Base-by-base conservation (phyloP, 1,139 yeast genomes). In the Pneumocystis oryctolagi region DNA sequence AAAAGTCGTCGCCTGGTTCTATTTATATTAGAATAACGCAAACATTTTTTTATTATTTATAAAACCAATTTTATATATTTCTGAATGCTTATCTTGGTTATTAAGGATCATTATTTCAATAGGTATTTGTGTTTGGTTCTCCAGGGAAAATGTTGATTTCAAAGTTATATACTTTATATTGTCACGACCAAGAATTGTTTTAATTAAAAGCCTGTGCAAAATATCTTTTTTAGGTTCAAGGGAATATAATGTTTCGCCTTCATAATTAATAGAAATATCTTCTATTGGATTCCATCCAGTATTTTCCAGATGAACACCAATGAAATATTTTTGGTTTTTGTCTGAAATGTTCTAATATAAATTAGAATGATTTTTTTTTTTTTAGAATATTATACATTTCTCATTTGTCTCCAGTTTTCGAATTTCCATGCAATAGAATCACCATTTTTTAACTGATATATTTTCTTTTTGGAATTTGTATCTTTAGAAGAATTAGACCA, bases 391-490 rank as follows among this genome's bases (percentile, higher is more conserved):
- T 59, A 58, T 63, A 40, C 53, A 61, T 83, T 70, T 92, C 96
- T 72, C 98, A 89, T 82, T 40, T 80, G 80, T 66, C 87, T 80
- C 97, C 97, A 92, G 70, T 92, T 96, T 70, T 90, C 95, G 76
- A 94, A 94, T 58, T 92, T 84, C 97, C 97, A 94, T 0, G 90
- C 86, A 12, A 82, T 74, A 6, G 75, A 75, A 5, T 80, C 80
- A 2, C 81, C 80, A 59, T 84, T 79, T 60, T 76, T 76, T 31
- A 89, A 73, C 0, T 71, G 64, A 0, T 79, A 55, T 73, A 64
- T 32, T 69, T 71, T n/a, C 69, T 70, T 58, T 58, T 58, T 62
- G 58, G 66, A 64, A 60, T 70, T 40, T 59, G 71, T 71, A 2
- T 70, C 68, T 25, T 70, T 70, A 5, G 70, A 71, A 5, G 74